Evolutionary conservation across 345 rosid genomes (phyloP).

Genomic region (Gynandropsis gynandra): DNA sequence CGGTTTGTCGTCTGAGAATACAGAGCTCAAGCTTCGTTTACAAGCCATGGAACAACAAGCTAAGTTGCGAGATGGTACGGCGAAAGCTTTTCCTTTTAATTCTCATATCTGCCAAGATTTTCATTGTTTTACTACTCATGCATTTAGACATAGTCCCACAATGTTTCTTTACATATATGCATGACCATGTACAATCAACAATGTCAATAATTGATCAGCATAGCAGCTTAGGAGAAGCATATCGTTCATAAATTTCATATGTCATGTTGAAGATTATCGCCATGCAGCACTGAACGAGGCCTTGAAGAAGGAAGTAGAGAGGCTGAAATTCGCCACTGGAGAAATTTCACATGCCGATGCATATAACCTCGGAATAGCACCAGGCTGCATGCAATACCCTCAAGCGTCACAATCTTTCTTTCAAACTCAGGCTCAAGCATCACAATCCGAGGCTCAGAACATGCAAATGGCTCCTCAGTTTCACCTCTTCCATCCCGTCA

Average conservation of each 20-base stretch:
- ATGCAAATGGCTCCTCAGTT: conserved; percentile 35
- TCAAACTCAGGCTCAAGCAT: conserved; percentile 30
- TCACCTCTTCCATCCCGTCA: conserved; percentile 28
- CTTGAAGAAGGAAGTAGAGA: conserved; percentile 83
- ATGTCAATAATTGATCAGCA: background rate
- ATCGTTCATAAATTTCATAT: no score
- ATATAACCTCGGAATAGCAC: conserved; percentile 52
- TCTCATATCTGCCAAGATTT: no score
- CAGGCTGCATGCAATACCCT: conserved; percentile 19
- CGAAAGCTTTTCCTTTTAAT: background rate
- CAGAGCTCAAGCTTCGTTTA: conserved; percentile 86
- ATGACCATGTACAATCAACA: background rate
- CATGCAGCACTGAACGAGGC: conserved; percentile 67
- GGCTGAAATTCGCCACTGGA: conserved; percentile 69
- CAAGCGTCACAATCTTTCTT: conserved; percentile 27
- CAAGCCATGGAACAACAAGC: conserved; percentile 93
- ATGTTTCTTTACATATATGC: background rate
- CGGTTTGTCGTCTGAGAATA: conserved; percentile 69
- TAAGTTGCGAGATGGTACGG: conserved; percentile 74
- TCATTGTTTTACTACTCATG: no score
- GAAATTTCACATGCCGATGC: conserved; percentile 42
- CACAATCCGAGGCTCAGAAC: conserved; percentile 22
- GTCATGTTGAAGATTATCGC: background rate
- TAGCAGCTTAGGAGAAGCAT: background rate
- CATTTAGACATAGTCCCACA: no score